Evolutionary conservation across 2,329 filamentous ascomycete genomes (phyloP), one percentile per base, ranked within the genome.

Genomic region (Neonectria magnoliae): DNA sequence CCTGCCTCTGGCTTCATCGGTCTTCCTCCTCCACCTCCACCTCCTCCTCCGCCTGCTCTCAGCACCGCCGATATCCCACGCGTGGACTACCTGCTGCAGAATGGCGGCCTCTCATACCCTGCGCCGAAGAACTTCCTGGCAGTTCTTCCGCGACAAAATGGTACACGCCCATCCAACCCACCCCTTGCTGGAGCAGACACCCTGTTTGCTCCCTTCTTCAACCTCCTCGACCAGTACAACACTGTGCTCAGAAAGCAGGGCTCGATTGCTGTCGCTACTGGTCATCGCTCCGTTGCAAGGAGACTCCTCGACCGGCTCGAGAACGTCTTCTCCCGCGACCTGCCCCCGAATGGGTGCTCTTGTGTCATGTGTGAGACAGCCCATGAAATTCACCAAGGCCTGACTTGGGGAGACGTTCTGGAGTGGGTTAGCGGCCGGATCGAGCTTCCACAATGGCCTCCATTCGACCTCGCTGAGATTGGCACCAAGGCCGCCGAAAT

Each of bases 361-460:
- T 98, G 95, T 77, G 83, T 96, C 60, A 93, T 98, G 84, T 98
- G 95, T 75, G 88, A 91, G 51, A 83, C 80, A 13, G 81, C 81
- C 4, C 81, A 87, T 41, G 85, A 90, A 41, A 87, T 91, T 16
- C 87, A 89, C 67, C 86, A 85, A 60, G 94, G 94, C 2, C 84
- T 98, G 31, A 96, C 93, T 67, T 99, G 95, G 95, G 95, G 96
- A 10, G 95, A 98, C 76, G 94, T 98, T 13, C 81, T 99, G 25
- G 96, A 99, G 79, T 90, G 94, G 76, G 94, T 97, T 13, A 96
- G 93, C 68, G 95, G 95, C 18, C 89, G 95, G 59, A 88, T 93
- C 64, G 93, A 97, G 71, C 84, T 98, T 56, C 94, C 95, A 0
- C 81, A 85, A 16, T 98, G 95, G 95, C 95, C 95, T 22, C 93